Percentiles rank a stretch among this genome's conserved stretches.
Evolutionary conservation across 805 yeast genomes (phyloP).

Genomic region (Lachancea nothofagi): DNA sequence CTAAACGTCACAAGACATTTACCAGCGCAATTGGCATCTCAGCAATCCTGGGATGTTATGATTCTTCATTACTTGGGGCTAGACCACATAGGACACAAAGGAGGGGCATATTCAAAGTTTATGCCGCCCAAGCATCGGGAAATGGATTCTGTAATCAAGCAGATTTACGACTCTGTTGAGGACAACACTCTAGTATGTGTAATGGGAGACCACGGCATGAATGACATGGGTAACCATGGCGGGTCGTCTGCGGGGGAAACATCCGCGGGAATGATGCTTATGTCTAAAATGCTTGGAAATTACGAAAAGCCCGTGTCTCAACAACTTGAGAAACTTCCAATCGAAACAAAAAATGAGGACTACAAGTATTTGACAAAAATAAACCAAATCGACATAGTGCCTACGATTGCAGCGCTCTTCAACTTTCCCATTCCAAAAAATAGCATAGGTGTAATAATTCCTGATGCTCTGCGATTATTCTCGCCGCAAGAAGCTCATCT

Average conservation of each 20-base stretch:
- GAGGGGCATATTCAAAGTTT: conserved; percentile 76
- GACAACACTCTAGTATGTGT: conserved; percentile 62
- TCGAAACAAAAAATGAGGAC: conserved; percentile 32
- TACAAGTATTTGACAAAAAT: conserved; percentile 54
- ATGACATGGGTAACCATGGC: conserved; percentile 92
- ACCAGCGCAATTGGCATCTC: conserved; percentile 44
- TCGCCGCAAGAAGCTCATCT: conserved; percentile 30
- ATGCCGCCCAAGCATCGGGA: conserved; percentile 82
- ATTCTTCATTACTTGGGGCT: conserved; percentile 88
- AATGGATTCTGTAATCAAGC: conserved; percentile 66
- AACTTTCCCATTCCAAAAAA: conserved; percentile 91
- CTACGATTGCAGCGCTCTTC: conserved; percentile 75
- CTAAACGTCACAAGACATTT: conserved; percentile 87
- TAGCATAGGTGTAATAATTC: conserved; percentile 70
- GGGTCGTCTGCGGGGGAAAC: conserved; percentile 94
- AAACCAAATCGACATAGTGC: conserved; percentile 87
- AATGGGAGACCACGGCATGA: conserved; percentile 96
- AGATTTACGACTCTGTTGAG: conserved; percentile 43
- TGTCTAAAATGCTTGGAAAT: conserved; percentile 53
- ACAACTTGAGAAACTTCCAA: conserved; percentile 15
- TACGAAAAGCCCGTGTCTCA: conserved; percentile 19
- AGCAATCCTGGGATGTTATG: conserved; percentile 69
- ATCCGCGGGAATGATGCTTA: conserved; percentile 69
- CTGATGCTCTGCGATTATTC: conserved; percentile 53
- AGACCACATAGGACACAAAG: conserved; percentile 97